Evolutionary conservation across 192 early-diverging fungal species (phyloP).

Genomic region (Mortierella claussenii): DNA sequence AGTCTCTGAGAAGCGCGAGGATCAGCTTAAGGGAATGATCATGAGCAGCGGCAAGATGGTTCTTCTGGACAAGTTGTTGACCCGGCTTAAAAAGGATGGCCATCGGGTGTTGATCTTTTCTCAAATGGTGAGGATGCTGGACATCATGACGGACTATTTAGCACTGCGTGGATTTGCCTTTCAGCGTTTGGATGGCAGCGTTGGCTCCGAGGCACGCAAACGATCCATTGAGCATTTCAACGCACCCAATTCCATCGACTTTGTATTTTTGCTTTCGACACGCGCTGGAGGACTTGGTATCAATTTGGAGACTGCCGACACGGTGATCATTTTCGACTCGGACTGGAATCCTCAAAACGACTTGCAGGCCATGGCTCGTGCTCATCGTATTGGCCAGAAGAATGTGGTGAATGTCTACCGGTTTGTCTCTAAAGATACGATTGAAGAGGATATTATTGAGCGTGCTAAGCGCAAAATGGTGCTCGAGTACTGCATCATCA

Average conservation of each 20-base stretch:
- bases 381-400: conserved; percentile 98
- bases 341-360: conserved; percentile 98
- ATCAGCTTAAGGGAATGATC: conserved; percentile 84
- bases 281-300: conserved; percentile 97
- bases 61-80: conserved; percentile 93
- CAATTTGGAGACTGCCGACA: conserved; percentile 96
- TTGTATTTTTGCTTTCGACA: conserved; percentile 97
- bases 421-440: conserved; percentile 96
- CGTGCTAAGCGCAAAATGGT: conserved; percentile 99
- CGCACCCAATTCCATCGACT: conserved; percentile 91
- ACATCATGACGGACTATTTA: conserved; percentile 97
- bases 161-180: conserved; percentile 84
- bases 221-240: conserved; percentile 98
- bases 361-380: conserved; percentile 97
- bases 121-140: conserved; percentile 97
- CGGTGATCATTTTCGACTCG: conserved; percentile 95
- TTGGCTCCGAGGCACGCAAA: conserved; percentile 90
- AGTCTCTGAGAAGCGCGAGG: conserved; percentile 66
- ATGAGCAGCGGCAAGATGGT: conserved; percentile 98
- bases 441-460: conserved; percentile 99
- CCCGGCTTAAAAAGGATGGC: conserved; percentile 87
- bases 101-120: conserved; percentile 99
- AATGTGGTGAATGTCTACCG: conserved; percentile 98
- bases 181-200: conserved; percentile 95
- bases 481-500: conserved; percentile 99